These are phyloP conservation scores for Boletus rubropictus DNA, from an alignment of 768 basidiomycete genomes.

Conservation along the genomic window DNA sequence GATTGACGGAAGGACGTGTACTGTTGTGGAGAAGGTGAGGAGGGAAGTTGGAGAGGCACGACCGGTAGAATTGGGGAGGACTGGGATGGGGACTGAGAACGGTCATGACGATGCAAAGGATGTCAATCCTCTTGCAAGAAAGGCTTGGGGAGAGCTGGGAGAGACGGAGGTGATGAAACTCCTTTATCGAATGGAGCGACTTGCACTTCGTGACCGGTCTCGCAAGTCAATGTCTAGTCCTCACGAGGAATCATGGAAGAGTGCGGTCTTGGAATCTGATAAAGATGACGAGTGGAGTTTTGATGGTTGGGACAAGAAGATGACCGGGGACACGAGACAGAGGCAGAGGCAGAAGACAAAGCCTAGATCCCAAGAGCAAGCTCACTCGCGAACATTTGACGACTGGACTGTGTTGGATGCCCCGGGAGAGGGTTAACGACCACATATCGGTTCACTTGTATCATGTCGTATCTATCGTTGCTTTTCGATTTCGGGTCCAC, in stretches of 20 bases:
- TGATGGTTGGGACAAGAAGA: slow-evolving; percentile 36
- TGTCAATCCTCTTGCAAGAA: slow-evolving; percentile 37
- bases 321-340: neutral
- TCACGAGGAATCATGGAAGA: slow-evolving; percentile 41
- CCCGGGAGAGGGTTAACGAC: slow-evolving; percentile 2
- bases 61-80: slow-evolving; percentile 32
- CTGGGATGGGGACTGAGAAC: slow-evolving; percentile 18
- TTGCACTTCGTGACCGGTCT: slow-evolving; percentile 26
- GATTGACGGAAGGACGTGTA: slow-evolving; percentile 54
- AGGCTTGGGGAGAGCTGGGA: slow-evolving; percentile 36
- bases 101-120: neutral
- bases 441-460: neutral
- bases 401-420: slow-evolving; percentile 2
- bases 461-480: neutral
- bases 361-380: neutral
- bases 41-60: slow-evolving; percentile 55
- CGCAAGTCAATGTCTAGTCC: slow-evolving; percentile 11
- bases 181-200: slow-evolving; percentile 47
- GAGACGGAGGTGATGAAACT: slow-evolving; percentile 48
- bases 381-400: neutral
- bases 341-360: neutral
- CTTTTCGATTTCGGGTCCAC: too few relatives aligned
- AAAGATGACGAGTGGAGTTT: slow-evolving; percentile 45
- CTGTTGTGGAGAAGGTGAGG: slow-evolving; percentile 57
- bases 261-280: slow-evolving; percentile 22